Evolutionary conservation across 1,139 yeast species (phyloP).

Genomic region (Yamadazyma trypodendri): DNA sequence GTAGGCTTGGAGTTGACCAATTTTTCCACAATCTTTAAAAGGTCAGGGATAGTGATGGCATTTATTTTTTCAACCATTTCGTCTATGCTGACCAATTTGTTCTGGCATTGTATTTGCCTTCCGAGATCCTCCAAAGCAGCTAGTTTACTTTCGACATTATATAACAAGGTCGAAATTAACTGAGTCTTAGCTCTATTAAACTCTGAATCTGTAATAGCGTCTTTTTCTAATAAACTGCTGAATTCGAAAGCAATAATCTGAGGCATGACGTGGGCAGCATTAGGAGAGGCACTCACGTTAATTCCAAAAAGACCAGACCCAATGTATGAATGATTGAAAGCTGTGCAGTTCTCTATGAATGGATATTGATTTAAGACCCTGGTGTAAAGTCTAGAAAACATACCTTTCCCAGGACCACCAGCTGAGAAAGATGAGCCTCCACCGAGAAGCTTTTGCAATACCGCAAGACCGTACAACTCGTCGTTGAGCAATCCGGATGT

Average conservation of each 20-base stretch:
- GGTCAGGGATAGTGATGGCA: constrained; percentile 60
- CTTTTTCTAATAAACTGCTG: constrained; percentile 57
- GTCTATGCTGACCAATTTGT: constrained; percentile 68
- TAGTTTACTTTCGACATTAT: constrained; percentile 90
- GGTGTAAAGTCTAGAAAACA: constrained; percentile 93
- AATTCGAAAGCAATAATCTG: constrained; percentile 81
- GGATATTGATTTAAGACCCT: constrained; percentile 90
- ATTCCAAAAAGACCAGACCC: constrained; percentile 93
- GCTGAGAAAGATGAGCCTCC: constrained; percentile 98
- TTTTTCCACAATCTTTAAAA: constrained; percentile 71
- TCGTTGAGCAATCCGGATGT: constrained; percentile 82
- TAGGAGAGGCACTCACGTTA: constrained; percentile 79
- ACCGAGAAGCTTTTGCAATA: constrained; percentile 88
- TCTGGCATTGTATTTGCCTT: constrained; percentile 87
- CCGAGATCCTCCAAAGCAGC: constrained; percentile 94
- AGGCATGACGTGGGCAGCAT: constrained; percentile 80
- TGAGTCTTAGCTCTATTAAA: constrained; percentile 91
- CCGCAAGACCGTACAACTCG: constrained; percentile 88
- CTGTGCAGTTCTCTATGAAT: constrained; percentile 82
- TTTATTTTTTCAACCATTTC: constrained; percentile 86
- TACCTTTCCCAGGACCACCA: constrained; percentile 99
- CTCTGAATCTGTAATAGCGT: constrained; percentile 64
- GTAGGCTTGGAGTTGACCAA: constrained; percentile 81
- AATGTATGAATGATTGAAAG: constrained; percentile 87
- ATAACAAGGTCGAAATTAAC: constrained; percentile 79